A percentile compares a stretch with the other conserved stretches of the same genome.
phyloP scores from a whole-genome alignment of 495 filamentous ascomycete genomes.

The Hyaloscypha variabilis region DNA sequence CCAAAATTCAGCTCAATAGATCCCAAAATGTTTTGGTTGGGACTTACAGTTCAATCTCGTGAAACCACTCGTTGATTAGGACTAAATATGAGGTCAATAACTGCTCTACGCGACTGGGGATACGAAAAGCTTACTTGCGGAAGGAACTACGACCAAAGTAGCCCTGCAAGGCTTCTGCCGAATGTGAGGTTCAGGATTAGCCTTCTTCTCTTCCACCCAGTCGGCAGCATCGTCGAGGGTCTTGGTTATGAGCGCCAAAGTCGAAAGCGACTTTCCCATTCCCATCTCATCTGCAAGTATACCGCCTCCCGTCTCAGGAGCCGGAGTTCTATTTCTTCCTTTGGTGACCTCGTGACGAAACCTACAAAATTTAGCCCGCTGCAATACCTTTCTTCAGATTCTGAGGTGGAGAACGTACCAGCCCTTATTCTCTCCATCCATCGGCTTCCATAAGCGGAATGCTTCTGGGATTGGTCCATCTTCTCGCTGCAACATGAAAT shows the following conservation, averaged over 20 bases:
- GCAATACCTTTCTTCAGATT: too few relatives aligned
- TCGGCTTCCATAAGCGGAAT: conserved; percentile 31
- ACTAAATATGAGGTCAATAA: neutral
- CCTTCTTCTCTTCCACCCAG: conserved; percentile 7
- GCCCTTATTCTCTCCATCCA: conserved; percentile 10
- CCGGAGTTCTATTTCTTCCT: neutral
- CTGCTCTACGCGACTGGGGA: neutral
- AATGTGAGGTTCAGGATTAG: conserved; percentile 1
- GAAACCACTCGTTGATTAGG: conserved; percentile 9
- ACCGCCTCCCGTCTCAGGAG: conserved; percentile 53
- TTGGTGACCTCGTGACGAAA: conserved; percentile 15
- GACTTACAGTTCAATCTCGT: conserved; percentile 3
- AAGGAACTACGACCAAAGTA: conserved; percentile 18
- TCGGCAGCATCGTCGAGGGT: conserved; percentile 5
- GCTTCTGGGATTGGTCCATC: conserved; percentile 33
- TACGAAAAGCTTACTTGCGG: neutral
- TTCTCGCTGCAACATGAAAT: conserved; percentile 42
- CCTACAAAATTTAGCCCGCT: conserved; percentile 2
- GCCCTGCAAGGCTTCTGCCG: conserved; percentile 10
- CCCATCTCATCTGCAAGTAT: conserved; percentile 95
- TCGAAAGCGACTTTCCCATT: conserved; percentile 87
- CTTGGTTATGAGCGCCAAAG: conserved; percentile 72
- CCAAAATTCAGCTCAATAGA: neutral
- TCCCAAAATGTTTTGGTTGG: neutral
- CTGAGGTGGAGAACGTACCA: conserved; percentile 2